Percentiles rank a stretch among this genome's conserved stretches.
phyloP scores from a whole-genome alignment of 352 stramenopile species.

The Phytophthora syringae region DNA sequence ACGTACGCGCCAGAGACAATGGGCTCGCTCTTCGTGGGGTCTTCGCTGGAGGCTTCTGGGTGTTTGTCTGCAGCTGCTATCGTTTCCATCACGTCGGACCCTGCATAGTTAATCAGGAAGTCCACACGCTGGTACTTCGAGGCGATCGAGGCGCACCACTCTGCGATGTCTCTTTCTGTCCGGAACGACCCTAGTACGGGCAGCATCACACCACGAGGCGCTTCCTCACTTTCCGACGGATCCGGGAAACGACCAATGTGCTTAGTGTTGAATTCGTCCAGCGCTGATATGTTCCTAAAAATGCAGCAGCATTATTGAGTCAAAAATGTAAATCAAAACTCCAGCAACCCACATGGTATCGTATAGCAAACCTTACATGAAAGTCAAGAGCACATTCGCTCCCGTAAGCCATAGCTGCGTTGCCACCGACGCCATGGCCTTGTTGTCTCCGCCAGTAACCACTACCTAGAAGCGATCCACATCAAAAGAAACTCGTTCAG shows the following conservation, averaged over 20 bases:
- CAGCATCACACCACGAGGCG: constrained; percentile 59
- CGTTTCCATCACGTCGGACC: constrained; percentile 29
- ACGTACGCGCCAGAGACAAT: constrained; percentile 31
- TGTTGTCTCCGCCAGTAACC: constrained; percentile 64
- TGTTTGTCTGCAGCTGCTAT: constrained; percentile 2
- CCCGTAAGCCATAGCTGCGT: constrained; percentile 74
- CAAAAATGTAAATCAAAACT: not conserved
- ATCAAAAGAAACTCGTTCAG: not conserved
- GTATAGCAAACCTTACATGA: constrained; percentile 54
- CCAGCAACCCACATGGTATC: too few relatives aligned
- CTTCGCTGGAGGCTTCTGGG: constrained; percentile 5
- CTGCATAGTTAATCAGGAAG: constrained; percentile 70
- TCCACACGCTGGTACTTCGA: constrained; percentile 70
- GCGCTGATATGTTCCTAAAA: constrained; percentile 43
- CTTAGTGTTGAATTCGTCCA: constrained; percentile 63
- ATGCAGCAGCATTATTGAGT: not conserved
- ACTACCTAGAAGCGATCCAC: constrained; percentile 51
- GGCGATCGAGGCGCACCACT: constrained; percentile 63
- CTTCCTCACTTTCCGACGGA: constrained; percentile 37
- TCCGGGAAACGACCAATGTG: constrained; percentile 61
- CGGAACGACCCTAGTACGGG: constrained; percentile 58
- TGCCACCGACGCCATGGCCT: constrained; percentile 49
- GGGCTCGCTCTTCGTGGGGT: constrained; percentile 6
- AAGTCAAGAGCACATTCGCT: constrained; percentile 70
- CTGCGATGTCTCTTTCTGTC: constrained; percentile 54